Evolutionary conservation across 805 yeast genomes (phyloP).

Genomic region (Saccharomycopsis malanga): DNA sequence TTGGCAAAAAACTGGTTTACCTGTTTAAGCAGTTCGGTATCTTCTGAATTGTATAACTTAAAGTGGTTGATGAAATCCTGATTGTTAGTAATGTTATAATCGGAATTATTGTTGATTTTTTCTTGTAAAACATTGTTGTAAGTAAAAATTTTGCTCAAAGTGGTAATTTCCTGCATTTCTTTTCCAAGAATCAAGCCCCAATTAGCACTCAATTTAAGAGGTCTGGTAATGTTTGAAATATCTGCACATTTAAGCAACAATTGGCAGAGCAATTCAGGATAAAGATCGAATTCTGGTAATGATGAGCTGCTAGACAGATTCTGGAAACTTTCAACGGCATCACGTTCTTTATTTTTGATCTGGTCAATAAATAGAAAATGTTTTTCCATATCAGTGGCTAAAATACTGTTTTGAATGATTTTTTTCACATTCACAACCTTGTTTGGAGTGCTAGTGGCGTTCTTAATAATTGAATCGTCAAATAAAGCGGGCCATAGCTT

Average conservation of each 20-base stretch:
- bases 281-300: conserved; percentile 13
- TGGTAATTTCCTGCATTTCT: conserved; percentile 66
- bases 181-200: conserved; percentile 81
- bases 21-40: not conserved
- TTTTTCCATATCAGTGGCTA: conserved; percentile 90
- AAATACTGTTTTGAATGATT: conserved; percentile 38
- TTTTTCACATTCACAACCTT: conserved; percentile 23
- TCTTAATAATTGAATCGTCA: not conserved
- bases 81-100: too few species aligned
- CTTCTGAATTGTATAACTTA: conserved; percentile 1
- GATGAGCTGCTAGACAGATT: conserved; percentile 22
- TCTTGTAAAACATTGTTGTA: conserved; percentile 9
- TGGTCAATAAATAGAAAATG: conserved; percentile 66
- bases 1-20: not conserved
- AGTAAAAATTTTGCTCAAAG: conserved; percentile 38
- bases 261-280: conserved; percentile 45
- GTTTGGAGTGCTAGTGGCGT: conserved; percentile 15
- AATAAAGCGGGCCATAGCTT: conserved; percentile 45
- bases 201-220: conserved; percentile 63
- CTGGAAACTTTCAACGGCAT: conserved; percentile 22
- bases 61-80: not conserved
- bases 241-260: conserved; percentile 90
- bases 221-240: conserved; percentile 86
- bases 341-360: conserved; percentile 34
- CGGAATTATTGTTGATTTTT: not conserved